These are phyloP conservation scores for Kwoniella heveanensis DNA, from an alignment of 768 basidiomycete genomes.

Conservation along the genomic window DNA sequence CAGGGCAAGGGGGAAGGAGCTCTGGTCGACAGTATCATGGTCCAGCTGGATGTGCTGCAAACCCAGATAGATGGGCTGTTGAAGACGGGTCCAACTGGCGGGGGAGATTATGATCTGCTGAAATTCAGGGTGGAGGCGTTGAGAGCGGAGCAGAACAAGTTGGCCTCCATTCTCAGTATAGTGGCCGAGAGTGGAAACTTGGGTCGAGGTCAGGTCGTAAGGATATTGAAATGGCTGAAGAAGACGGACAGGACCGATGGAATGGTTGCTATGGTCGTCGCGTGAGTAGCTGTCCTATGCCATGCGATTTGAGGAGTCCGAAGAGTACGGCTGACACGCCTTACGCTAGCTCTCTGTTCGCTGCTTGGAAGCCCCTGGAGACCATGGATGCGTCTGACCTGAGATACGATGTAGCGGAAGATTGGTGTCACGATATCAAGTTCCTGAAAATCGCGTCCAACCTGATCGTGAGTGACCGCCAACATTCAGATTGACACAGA, in stretches of 20 bases:
- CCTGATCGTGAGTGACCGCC: conserved; percentile 39
- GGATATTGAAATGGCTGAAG: conserved; percentile 48
- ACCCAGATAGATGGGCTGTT: conserved; percentile 23
- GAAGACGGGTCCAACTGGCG: conserved; percentile 16
- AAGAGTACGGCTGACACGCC: background rate
- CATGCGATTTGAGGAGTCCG: background rate
- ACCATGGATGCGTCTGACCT: conserved; percentile 29
- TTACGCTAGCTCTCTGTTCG: conserved; percentile 25
- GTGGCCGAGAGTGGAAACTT: conserved; percentile 38
- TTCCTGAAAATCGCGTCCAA: conserved; percentile 45
- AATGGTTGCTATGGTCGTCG: conserved; percentile 28
- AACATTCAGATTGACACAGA: too few relatives aligned
- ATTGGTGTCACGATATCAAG: conserved; percentile 40
- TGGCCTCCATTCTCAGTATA: conserved; percentile 31
- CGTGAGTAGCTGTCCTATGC: conserved; percentile 27
- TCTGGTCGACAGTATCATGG: conserved; percentile 43
- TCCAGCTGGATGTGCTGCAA: conserved; percentile 39
- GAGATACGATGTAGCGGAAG: conserved; percentile 30
- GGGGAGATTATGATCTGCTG: conserved; percentile 34
- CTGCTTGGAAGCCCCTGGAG: conserved; percentile 32
- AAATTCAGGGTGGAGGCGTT: conserved; percentile 36
- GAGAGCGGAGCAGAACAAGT: conserved; percentile 41
- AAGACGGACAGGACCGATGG: conserved; percentile 38
- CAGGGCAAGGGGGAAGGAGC: conserved; percentile 37
- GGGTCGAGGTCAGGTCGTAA: conserved; percentile 44